Conservation (phyloP, 2,329 filamentous ascomycete genomes). For the Trichoderma breve region DNA sequence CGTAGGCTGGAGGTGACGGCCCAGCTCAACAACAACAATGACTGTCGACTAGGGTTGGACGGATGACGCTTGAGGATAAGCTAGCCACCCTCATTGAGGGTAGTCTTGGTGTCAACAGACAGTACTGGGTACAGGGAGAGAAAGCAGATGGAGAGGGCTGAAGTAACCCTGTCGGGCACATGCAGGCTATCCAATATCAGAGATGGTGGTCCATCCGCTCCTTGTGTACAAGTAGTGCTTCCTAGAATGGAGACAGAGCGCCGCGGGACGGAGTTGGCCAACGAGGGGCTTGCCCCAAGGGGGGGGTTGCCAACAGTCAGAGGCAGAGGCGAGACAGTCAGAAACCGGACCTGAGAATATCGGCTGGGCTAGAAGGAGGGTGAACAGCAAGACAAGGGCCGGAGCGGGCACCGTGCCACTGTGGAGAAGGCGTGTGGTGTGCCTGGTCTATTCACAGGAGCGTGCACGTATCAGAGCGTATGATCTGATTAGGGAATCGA, state of each 20-base stretch:
- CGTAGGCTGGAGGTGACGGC: conserved; percentile 47
- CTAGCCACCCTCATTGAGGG: conserved; percentile 47
- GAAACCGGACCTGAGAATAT: conserved; percentile 14
- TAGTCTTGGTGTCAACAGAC: conserved; percentile 33
- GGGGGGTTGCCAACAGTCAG: conserved; percentile 10
- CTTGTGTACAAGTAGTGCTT: conserved; percentile 14
- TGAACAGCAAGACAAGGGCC: conserved; percentile 22
- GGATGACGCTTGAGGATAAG: conserved; percentile 42
- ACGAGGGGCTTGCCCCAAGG: conserved; percentile 5
- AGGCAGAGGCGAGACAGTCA: conserved; percentile 16
- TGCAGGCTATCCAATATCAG: conserved; percentile 20
- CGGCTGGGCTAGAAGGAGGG: conserved; percentile 18
- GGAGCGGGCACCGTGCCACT: conserved; percentile 24
- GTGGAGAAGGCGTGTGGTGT: conserved; percentile 23
- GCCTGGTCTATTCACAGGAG: conserved; percentile 22
- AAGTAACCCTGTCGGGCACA: conserved; percentile 23
- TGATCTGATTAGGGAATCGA: conserved; percentile 28
- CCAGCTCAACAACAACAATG: conserved; percentile 40
- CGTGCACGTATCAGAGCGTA: conserved; percentile 23
- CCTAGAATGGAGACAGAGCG: conserved; percentile 19
- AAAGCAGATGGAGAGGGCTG: conserved; percentile 35
- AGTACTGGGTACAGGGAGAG: neutral
- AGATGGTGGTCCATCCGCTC: conserved; percentile 17
- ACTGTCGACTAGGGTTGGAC: conserved; percentile 41
- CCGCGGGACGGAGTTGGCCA: conserved; percentile 18